Evolutionary conservation across 225 moss, liverwort and hornwort genomes (phyloP).

Genomic region (Sphagnum tenellum): DNA sequence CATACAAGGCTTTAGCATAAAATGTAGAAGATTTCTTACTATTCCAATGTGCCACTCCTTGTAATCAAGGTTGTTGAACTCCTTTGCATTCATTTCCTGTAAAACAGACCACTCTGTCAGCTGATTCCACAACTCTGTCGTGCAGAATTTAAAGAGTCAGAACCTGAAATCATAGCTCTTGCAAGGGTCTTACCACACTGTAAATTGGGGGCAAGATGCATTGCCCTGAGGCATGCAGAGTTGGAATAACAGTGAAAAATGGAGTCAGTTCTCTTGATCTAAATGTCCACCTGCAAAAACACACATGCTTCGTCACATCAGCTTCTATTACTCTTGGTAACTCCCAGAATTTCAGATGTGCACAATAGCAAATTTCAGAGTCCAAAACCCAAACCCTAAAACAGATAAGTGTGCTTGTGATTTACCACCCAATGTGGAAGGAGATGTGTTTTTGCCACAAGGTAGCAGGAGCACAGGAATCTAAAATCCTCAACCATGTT

Average conservation of each 20-base stretch:
- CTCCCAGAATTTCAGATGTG: no score
- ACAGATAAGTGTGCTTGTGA: no score
- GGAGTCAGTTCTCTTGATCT: slow-evolving; percentile 74
- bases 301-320: not conserved
- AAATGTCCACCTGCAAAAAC: slow-evolving; percentile 69
- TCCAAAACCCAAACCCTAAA: no score
- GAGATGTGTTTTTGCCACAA: no score
- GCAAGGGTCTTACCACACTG: slow-evolving; percentile 53
- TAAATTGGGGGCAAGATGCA: slow-evolving; percentile 74
- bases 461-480: no score
- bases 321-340: no score
- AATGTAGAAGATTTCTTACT: slow-evolving; percentile 25
- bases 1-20: not conserved
- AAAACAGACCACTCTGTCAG: not conserved
- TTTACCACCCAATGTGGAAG: no score
- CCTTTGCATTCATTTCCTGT: slow-evolving; percentile 85
- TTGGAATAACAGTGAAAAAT: slow-evolving; percentile 73
- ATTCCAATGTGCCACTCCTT: slow-evolving; percentile 95
- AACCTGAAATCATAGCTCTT: not conserved
- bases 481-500: no score
- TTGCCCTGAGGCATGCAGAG: slow-evolving; percentile 42
- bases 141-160: no score
- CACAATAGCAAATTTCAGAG: no score
- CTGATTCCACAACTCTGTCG: no score
- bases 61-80: slow-evolving; percentile 78